Percentiles rank a stretch among this genome's conserved stretches.
Conservation (phyloP, 2,329 filamentous ascomycete genomes). For the Cladophialophora bantiana region DNA sequence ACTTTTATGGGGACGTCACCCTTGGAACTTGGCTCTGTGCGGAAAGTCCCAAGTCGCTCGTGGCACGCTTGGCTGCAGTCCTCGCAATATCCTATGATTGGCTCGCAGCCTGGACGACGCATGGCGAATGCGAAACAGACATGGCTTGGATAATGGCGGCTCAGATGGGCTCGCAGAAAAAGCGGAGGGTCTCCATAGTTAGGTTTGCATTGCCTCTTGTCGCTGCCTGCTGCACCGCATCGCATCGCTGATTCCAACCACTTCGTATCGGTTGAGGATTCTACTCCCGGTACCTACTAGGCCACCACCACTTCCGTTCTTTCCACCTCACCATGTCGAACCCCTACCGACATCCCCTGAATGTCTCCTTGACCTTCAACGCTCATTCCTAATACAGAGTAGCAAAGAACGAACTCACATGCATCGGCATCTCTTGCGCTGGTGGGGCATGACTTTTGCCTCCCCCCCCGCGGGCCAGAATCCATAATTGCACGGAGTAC, state of each 20-base stretch:
- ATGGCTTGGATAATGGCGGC: conserved; percentile 9
- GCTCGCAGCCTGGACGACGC: conserved; percentile 1
- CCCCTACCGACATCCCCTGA: neutral
- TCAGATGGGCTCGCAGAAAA: conserved; percentile 4
- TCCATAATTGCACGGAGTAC: neutral
- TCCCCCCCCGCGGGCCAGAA: neutral
- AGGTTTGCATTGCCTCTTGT: no score
- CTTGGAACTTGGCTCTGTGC: neutral
- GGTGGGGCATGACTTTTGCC: neutral
- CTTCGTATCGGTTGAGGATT: neutral
- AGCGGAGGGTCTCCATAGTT: neutral
- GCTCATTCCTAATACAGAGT: neutral
- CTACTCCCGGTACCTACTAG: neutral
- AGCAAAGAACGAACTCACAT: neutral
- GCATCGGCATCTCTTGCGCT: neutral
- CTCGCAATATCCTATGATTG: conserved; percentile 1
- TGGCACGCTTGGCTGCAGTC: conserved; percentile 7
- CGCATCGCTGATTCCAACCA: neutral
- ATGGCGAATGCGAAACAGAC: conserved; percentile 14
- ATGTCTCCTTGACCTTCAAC: neutral
- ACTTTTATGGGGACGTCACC: neutral
- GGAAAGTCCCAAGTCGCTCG: conserved; percentile 3
- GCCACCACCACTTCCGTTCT: conserved; percentile 1
- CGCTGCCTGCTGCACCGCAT: no score
- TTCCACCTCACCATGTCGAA: neutral